Evolutionary conservation across 2,329 filamentous ascomycete genomes (phyloP).

Genomic region (Sporothrix brunneoviolacea): DNA sequence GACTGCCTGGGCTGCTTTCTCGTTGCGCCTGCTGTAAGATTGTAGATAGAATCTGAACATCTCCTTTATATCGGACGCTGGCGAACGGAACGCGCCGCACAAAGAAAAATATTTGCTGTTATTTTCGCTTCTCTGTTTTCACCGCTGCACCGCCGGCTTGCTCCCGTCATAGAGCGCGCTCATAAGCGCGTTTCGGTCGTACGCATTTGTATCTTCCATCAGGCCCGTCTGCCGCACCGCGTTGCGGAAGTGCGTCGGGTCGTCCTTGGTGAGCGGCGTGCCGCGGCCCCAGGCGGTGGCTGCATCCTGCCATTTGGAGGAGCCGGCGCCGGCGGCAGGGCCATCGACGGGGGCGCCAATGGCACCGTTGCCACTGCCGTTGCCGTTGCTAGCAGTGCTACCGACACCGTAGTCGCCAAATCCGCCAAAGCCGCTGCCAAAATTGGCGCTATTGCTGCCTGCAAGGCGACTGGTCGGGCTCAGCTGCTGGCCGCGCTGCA

Average conservation of each 20-base stretch:
- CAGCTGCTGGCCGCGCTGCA: neutral
- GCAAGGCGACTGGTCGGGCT: no score
- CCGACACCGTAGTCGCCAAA: neutral
- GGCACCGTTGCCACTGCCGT: neutral
- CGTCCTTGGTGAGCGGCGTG: constrained; percentile 16
- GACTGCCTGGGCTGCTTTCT: no score
- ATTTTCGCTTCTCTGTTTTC: neutral
- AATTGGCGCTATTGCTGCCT: neutral
- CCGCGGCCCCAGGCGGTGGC: constrained; percentile 21
- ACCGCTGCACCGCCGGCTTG: neutral
- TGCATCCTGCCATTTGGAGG: constrained; percentile 17
- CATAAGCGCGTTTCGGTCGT: constrained; percentile 20
- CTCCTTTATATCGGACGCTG: no score
- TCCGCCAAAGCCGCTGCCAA: neutral
- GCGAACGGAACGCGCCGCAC: no score
- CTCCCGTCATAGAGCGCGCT: constrained; percentile 16
- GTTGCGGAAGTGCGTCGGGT: constrained; percentile 21
- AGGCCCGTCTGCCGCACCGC: constrained; percentile 16
- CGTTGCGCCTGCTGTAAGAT: no score
- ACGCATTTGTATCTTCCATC: constrained; percentile 19
- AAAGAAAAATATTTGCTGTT: no score
- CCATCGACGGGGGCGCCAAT: neutral
- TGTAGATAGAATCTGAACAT: no score
- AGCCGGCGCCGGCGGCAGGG: neutral
- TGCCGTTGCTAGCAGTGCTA: neutral